These are phyloP conservation scores for Fusarium piperis DNA, from an alignment of 2,329 filamentous ascomycete genomes.

Conservation along the genomic window DNA sequence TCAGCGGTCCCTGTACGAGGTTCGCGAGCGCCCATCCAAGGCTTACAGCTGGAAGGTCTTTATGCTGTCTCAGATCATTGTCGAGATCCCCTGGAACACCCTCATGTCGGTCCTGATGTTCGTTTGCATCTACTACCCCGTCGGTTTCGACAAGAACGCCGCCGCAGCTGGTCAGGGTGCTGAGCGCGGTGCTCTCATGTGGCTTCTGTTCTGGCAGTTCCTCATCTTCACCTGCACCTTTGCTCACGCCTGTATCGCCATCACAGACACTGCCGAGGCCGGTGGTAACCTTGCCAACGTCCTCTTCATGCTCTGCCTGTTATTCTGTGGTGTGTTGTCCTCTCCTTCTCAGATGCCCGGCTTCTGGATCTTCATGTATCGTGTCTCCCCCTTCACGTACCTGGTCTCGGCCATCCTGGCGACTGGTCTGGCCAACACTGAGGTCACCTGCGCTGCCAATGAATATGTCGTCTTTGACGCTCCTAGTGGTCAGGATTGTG, in stretches of 20 bases:
- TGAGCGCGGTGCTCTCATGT: constrained; percentile 72
- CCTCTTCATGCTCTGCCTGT: constrained; percentile 70
- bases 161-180: constrained; percentile 32
- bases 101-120: constrained; percentile 79
- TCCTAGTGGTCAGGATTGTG: constrained; percentile 61
- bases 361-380: constrained; percentile 81
- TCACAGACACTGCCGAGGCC: constrained; percentile 70
- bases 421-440: constrained; percentile 41
- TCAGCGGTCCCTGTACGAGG: constrained; percentile 84
- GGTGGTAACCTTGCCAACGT: constrained; percentile 75
- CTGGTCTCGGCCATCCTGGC: constrained; percentile 41
- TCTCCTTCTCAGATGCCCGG: constrained; percentile 65
- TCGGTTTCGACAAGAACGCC: constrained; percentile 79
- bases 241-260: constrained; percentile 70
- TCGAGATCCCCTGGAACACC: constrained; percentile 86
- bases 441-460: constrained; percentile 64
- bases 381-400: constrained; percentile 66
- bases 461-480: constrained; percentile 75
- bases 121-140: constrained; percentile 85
- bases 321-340: constrained; percentile 74
- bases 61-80: constrained; percentile 82
- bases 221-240: constrained; percentile 76
- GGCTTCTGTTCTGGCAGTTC: constrained; percentile 72
- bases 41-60: constrained; percentile 88
- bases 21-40: constrained; percentile 84